Conservation (phyloP, 768 basidiomycete species). For the Termitomyces heimii region DNA sequence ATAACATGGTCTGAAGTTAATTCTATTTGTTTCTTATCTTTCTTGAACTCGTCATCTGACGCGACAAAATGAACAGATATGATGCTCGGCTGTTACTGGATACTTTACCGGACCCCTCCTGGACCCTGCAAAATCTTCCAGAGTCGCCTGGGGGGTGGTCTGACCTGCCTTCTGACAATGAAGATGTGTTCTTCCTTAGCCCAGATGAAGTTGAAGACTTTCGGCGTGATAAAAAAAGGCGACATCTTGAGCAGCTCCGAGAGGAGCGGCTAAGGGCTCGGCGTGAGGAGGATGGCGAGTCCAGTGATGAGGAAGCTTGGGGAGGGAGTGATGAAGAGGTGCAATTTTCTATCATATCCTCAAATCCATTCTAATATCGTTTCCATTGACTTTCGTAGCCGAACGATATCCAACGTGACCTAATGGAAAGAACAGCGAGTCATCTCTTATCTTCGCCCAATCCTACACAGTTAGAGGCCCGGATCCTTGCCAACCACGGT, state of each 20-base stretch:
- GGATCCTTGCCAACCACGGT: conserved; percentile 84
- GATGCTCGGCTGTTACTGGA: conserved; percentile 69
- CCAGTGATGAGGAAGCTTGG: conserved; percentile 39
- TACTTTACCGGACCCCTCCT: not conserved
- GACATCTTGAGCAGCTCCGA: conserved; percentile 49
- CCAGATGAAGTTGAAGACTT: conserved; percentile 63
- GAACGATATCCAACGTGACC: conserved; percentile 47
- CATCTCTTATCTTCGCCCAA: conserved; percentile 71
- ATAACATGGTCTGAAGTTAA: conserved; percentile 16
- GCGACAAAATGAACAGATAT: conserved; percentile 46
- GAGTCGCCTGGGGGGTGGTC: conserved; percentile 68
- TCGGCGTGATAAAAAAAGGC: conserved; percentile 60
- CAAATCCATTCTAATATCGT: not conserved
- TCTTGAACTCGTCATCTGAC: conserved; percentile 13
- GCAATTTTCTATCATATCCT: not conserved
- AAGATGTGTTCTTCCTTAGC: conserved; percentile 80
- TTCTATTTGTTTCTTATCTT: conserved; percentile 16
- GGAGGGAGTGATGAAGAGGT: conserved; percentile 72
- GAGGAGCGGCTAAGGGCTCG: conserved; percentile 65
- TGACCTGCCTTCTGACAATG: conserved; percentile 78
- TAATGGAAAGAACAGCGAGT: conserved; percentile 72
- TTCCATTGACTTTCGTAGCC: conserved; percentile 33
- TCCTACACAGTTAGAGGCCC: conserved; percentile 77
- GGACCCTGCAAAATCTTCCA: conserved; percentile 9
- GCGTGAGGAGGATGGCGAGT: conserved; percentile 32